A percentile compares a stretch with the other conserved stretches of the same genome.
Conservation (phyloP, 805 yeast genomes). For the Ogataea pignaliae region DNA sequence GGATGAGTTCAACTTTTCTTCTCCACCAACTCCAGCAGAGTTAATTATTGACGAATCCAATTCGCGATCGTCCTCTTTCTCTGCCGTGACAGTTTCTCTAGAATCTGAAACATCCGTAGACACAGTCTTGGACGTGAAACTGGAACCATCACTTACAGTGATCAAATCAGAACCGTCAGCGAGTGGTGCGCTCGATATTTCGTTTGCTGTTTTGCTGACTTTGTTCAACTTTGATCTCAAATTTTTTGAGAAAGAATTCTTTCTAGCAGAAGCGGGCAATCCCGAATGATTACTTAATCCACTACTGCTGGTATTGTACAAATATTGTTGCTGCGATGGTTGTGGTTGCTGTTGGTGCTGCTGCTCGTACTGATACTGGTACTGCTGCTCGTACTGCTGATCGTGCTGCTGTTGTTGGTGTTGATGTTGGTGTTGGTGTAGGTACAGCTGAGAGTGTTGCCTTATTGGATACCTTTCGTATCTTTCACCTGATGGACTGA, state of each 20-base stretch:
- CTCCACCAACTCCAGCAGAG: too few species aligned
- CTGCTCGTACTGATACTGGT: neutral
- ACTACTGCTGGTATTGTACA: neutral
- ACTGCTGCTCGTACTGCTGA: neutral
- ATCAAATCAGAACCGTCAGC: too few species aligned
- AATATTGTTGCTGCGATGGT: neutral
- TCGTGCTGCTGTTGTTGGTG: neutral
- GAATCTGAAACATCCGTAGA: neutral
- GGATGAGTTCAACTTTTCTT: too few species aligned
- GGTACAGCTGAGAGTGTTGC: neutral
- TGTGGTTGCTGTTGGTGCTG: neutral
- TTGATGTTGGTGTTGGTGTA: neutral
- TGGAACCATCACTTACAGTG: neutral
- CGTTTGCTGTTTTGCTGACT: slow-evolving; percentile 5
- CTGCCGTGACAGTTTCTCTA: neutral
- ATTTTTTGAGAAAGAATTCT: slow-evolving; percentile 14
- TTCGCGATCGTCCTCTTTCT: neutral
- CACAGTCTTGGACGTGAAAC: neutral
- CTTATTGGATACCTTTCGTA: slow-evolving; percentile 4
- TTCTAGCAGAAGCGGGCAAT: neutral
- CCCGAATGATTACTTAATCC: neutral
- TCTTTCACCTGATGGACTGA: slow-evolving; percentile 6
- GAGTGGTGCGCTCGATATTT: too few species aligned
- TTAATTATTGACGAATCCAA: neutral
- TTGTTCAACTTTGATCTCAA: slow-evolving; percentile 15